Percentiles rank a stretch among this genome's conserved stretches.
phyloP scores from a whole-genome alignment of 805 yeast species.

The Starmerella vitae region DNA sequence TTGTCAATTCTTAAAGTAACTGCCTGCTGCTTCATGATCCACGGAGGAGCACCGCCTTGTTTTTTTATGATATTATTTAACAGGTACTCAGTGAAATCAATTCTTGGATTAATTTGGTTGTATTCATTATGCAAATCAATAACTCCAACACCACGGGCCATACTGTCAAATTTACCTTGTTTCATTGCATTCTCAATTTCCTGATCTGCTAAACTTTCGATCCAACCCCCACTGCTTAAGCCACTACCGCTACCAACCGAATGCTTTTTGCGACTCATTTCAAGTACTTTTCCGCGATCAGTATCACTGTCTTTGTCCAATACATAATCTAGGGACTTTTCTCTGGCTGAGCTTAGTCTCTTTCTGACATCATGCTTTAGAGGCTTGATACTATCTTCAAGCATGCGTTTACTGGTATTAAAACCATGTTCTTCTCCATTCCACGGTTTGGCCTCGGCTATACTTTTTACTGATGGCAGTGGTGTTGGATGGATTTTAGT shows the following conservation, averaged over 20 bases:
- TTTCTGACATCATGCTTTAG: constrained; percentile 21
- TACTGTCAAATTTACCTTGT: constrained; percentile 52
- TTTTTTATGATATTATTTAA: constrained; percentile 56
- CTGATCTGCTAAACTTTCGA: constrained; percentile 59
- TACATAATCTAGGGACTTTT: constrained; percentile 50
- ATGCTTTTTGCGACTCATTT: constrained; percentile 3
- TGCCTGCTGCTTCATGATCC: constrained; percentile 69
- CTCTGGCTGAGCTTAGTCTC: constrained; percentile 49
- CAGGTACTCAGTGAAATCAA: constrained; percentile 61
- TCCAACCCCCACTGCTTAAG: constrained; percentile 22
- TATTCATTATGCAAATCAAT: constrained; percentile 27
- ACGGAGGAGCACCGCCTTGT: constrained; percentile 75
- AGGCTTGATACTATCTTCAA: constrained; percentile 40
- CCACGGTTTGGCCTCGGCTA: constrained; percentile 47
- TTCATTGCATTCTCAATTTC: constrained; percentile 60
- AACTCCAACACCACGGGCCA: constrained; percentile 53
- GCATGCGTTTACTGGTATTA: constrained; percentile 42
- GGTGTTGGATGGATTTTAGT: constrained; percentile 35
- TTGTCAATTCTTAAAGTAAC: constrained; percentile 36
- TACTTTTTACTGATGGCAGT: constrained; percentile 33
- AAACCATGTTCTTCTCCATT: constrained; percentile 37
- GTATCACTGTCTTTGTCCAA: constrained; percentile 29
- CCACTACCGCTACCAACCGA: constrained; percentile 5
- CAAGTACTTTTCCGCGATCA: constrained; percentile 15
- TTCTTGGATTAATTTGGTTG: constrained; percentile 33